Evolutionary conservation across 2,329 filamentous ascomycete genomes (phyloP).

Genomic region (Diaporthe longicolla): DNA sequence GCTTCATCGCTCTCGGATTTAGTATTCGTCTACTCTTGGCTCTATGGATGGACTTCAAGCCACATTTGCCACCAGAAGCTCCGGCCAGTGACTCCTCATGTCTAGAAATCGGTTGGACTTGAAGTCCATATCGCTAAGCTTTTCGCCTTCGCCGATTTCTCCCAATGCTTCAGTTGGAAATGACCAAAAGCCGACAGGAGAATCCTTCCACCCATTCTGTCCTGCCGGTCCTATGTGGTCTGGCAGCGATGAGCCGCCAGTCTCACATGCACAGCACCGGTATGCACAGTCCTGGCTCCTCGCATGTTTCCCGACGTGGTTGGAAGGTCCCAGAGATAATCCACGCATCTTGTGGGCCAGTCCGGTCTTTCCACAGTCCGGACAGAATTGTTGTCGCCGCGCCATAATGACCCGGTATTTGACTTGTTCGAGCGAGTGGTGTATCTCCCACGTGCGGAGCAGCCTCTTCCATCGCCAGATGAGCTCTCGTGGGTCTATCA

Average conservation of each 20-base stretch:
- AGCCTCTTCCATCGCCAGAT: constrained; percentile 37
- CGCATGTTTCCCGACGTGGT: no score
- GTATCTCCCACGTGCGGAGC: constrained; percentile 29
- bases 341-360: background rate
- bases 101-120: constrained; percentile 15
- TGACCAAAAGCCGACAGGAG: constrained; percentile 35
- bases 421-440: constrained; percentile 13
- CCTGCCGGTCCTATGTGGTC: background rate
- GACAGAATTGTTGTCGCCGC: background rate
- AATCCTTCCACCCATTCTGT: background rate
- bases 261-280: background rate
- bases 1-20: background rate
- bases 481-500: constrained; percentile 36
- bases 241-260: background rate
- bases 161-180: constrained; percentile 35
- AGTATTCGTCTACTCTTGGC: background rate
- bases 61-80: constrained; percentile 13
- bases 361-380: background rate
- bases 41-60: background rate
- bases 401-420: constrained; percentile 31
- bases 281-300: background rate
- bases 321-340: no score
- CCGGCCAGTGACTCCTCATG: constrained; percentile 29
- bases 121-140: constrained; percentile 23
- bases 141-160: constrained; percentile 21